These are phyloP conservation scores for Mycena galopus DNA, from an alignment of 768 basidiomycete genomes.

Conservation along the genomic window DNA sequence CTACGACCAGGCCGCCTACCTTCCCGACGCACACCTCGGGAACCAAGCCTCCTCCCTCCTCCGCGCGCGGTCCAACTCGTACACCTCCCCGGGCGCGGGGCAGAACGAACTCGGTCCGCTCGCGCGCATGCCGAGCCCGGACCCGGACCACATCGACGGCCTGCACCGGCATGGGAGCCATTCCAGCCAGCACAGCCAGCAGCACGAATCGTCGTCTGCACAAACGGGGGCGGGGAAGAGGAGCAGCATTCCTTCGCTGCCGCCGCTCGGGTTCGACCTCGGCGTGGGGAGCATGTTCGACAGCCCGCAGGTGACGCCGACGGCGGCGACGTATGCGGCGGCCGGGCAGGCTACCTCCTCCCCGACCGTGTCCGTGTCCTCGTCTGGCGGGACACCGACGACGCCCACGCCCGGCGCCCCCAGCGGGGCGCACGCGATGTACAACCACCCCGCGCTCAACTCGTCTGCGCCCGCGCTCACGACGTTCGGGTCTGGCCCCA, in stretches of 20 bases:
- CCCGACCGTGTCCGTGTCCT: too few species aligned
- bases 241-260: conserved; percentile 31
- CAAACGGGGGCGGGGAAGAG: conserved; percentile 8
- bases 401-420: conserved; percentile 27
- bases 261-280: conserved; percentile 32
- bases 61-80: conserved; percentile 87
- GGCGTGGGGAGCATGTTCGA: conserved; percentile 19
- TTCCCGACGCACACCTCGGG: conserved; percentile 52
- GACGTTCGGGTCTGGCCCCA: conserved; percentile 58
- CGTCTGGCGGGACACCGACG: not conserved
- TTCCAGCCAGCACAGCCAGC: conserved; percentile 57
- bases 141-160: conserved; percentile 91
- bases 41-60: conserved; percentile 2
- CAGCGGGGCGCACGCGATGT: conserved; percentile 59
- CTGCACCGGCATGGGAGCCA: conserved; percentile 77
- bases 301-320: conserved; percentile 33
- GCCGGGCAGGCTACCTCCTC: not conserved
- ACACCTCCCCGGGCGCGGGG: conserved; percentile 65
- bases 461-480: conserved; percentile 92
- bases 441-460: conserved; percentile 86
- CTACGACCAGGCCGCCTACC: conserved; percentile 75
- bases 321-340: conserved; percentile 31
- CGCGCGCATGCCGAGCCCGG: conserved; percentile 84
- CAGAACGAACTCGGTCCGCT: conserved; percentile 78
- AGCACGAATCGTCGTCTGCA: not conserved